Conservation (phyloP, 345 rosid genomes). For the Citrus sp. region DNA sequence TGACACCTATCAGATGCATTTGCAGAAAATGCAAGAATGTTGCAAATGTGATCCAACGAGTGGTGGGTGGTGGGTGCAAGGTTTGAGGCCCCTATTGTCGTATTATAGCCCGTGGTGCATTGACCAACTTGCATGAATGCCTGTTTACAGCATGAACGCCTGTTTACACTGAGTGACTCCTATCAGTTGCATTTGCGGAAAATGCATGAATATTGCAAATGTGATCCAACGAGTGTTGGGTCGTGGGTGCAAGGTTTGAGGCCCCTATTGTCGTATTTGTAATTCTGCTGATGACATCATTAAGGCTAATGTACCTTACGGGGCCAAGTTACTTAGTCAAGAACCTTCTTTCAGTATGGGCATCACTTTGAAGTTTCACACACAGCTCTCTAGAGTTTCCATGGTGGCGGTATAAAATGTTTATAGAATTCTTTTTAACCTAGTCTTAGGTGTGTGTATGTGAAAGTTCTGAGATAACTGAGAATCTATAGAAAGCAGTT, state of each 20-base stretch:
- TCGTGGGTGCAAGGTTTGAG: conserved; percentile 69
- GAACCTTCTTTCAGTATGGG: conserved; percentile 93
- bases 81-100: no score
- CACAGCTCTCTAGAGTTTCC: conserved; percentile 37
- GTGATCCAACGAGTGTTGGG: conserved; percentile 59
- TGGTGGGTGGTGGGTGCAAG: no score
- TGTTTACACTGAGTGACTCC: no score
- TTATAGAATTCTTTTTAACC: not conserved
- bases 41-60: conserved; percentile 23
- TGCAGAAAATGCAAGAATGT: conserved; percentile 57
- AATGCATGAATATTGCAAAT: no score
- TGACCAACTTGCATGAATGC: no score
- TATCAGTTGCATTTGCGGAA: not conserved
- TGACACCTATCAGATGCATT: conserved; percentile 76
- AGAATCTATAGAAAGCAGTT: not conserved
- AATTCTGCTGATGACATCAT: conserved; percentile 40
- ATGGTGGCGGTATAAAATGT: not conserved
- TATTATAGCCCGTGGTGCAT: no score
- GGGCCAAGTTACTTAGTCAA: conserved; percentile 71
- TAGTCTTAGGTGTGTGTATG: not conserved
- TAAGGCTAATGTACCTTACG: conserved; percentile 40
- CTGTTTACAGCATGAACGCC: no score
- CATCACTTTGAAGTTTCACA: conserved; percentile 56
- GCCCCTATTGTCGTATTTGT: conserved; percentile 71
- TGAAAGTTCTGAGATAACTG: not conserved